Percentiles rank a stretch among this genome's conserved stretches.
These are phyloP conservation scores for Pyricularia sp. DNA, from an alignment of 2,329 filamentous ascomycete species.

Conservation along the genomic window DNA sequence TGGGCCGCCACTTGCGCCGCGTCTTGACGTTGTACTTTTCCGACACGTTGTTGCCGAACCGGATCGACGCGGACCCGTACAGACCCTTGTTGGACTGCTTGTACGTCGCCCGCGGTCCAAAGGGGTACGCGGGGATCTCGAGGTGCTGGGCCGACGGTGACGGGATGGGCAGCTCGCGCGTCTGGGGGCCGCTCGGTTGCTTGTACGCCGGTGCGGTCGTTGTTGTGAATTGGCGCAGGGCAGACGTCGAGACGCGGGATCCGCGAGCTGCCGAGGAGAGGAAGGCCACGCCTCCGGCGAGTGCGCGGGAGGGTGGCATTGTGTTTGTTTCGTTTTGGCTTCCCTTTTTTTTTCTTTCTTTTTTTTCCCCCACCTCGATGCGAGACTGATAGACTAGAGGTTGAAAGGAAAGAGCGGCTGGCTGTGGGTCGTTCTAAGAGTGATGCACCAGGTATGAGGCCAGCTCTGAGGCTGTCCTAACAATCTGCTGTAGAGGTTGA, in stretches of 20 bases:
- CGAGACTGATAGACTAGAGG: background rate
- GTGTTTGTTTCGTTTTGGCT: background rate
- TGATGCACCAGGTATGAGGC: background rate
- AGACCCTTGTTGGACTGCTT: conserved; percentile 70
- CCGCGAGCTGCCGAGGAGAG: background rate
- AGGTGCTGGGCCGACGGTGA: conserved; percentile 25
- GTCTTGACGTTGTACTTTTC: conserved; percentile 56
- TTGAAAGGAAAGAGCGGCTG: background rate
- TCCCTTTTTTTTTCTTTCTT: background rate
- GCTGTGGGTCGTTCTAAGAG: background rate
- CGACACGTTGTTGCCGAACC: conserved; percentile 67
- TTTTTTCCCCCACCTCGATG: background rate
- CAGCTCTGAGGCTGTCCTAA: background rate
- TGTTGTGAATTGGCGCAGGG: background rate
- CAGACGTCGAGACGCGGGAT: background rate
- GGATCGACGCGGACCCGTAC: conserved; percentile 57
- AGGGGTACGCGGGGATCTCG: conserved; percentile 52
- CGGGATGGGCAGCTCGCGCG: conserved; percentile 25
- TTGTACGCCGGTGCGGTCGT: conserved; percentile 10
- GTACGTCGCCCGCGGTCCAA: conserved; percentile 56
- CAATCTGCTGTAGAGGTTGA: background rate
- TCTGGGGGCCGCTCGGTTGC: conserved; percentile 11
- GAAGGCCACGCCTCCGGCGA: background rate
- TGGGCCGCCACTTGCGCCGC: conserved; percentile 61
- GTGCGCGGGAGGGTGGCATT: conserved; percentile 1